These are phyloP conservation scores for Xylariaceae sp. DNA, from an alignment of 2,329 filamentous ascomycete species.

Conservation along the genomic window DNA sequence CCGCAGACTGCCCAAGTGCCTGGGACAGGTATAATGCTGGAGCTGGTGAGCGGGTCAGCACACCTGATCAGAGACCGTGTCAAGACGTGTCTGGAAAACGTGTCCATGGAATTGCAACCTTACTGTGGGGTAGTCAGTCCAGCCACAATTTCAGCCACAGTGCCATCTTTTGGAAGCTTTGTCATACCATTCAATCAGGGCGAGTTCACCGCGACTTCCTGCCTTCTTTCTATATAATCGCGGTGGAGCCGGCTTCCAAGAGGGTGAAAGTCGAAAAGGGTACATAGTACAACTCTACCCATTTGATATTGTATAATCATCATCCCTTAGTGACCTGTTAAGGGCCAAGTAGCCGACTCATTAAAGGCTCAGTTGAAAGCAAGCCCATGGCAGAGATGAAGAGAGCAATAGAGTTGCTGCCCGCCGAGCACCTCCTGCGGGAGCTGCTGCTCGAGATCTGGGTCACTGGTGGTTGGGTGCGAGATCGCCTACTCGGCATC, in stretches of 20 bases:
- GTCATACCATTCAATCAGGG: too few relatives aligned
- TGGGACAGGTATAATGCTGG: constrained; percentile 9
- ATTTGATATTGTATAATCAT: not conserved
- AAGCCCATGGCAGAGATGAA: not conserved
- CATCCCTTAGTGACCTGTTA: too few relatives aligned
- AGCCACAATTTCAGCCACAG: not conserved
- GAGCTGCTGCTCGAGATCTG: constrained; percentile 5
- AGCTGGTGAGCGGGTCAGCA: constrained; percentile 3
- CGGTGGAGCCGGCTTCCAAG: constrained; percentile 1
- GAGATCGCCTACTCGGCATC: constrained; percentile 5
- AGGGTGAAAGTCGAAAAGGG: constrained; percentile 1
- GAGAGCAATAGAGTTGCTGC: constrained; percentile 3
- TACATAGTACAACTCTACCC: not conserved
- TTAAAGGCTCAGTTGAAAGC: not conserved
- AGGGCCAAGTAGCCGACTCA: too few relatives aligned
- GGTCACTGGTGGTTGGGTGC: constrained; percentile 5
- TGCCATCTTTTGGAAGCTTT: too few relatives aligned
- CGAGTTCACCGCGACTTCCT: not conserved
- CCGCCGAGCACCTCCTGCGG: constrained; percentile 3
- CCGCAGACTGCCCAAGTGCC: constrained; percentile 12
- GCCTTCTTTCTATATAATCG: not conserved
- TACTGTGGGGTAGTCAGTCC: not conserved
- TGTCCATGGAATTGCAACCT: not conserved
- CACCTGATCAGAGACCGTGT: constrained; percentile 18
- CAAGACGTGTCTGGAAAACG: constrained; percentile 5